phyloP scores from a whole-genome alignment of 495 filamentous ascomycete species.

The Penicillium crystallinum region DNA sequence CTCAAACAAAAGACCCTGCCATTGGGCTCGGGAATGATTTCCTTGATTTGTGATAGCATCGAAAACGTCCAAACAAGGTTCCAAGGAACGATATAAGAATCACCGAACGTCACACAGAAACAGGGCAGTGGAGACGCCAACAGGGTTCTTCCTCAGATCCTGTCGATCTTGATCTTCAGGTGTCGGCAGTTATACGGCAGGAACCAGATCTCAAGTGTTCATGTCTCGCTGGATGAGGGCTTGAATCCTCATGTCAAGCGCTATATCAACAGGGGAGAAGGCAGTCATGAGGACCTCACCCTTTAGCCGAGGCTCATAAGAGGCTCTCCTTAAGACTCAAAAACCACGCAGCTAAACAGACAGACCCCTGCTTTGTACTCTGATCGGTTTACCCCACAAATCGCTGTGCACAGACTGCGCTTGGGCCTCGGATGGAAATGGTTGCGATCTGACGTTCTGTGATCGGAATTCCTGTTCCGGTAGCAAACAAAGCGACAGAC shows the following conservation, averaged over 20 bases:
- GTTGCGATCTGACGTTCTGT: not conserved
- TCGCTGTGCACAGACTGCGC: not conserved
- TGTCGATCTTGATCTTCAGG: slow-evolving; percentile 4
- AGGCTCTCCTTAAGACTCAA: no score
- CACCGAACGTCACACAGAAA: not conserved
- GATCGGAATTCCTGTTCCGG: no score
- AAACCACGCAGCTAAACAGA: no score
- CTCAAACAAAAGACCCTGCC: no score
- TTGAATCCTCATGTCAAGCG: not conserved
- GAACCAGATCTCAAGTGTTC: not conserved
- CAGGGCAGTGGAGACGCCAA: not conserved
- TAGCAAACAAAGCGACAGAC: no score
- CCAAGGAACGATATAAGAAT: not conserved
- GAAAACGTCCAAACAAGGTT: no score
- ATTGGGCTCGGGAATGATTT: not conserved
- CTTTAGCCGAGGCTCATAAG: not conserved
- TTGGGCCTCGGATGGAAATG: not conserved
- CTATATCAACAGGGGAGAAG: not conserved
- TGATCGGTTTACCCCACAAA: no score
- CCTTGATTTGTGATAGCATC: not conserved
- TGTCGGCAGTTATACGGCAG: no score
- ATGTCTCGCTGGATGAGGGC: not conserved
- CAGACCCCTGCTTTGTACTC: no score
- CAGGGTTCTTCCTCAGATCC: not conserved
- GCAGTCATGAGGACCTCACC: no score